A percentile compares a stretch with the other conserved stretches of the same genome.
These are phyloP conservation scores for Dryas octopetala DNA, from an alignment of 306 rosid species.

Conservation along the genomic window DNA sequence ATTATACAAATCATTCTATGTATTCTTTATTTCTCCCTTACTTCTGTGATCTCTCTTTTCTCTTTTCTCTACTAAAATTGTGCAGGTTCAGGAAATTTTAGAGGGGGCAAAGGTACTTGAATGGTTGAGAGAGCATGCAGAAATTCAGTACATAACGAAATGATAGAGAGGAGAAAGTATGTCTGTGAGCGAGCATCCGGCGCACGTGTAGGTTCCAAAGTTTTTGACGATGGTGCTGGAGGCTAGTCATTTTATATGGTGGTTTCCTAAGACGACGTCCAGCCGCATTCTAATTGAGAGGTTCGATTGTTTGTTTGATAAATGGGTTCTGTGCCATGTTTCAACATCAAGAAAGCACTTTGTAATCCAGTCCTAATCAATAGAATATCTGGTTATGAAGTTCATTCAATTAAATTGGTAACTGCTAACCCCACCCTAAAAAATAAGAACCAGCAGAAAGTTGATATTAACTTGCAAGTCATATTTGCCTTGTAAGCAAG, in stretches of 20 bases:
- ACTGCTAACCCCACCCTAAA: not conserved
- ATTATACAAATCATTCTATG: not conserved
- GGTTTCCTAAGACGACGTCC: not conserved
- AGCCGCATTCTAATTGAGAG: not conserved
- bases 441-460: not conserved
- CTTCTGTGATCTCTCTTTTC: not conserved
- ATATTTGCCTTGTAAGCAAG: not conserved
- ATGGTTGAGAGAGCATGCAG: conserved; percentile 89
- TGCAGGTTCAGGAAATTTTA: conserved; percentile 91
- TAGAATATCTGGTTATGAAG: not conserved
- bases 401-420: no score
- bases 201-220: not conserved
- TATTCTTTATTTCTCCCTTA: not conserved
- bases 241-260: not conserved
- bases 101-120: conserved; percentile 99
- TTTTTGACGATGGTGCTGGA: not conserved
- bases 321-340: not conserved
- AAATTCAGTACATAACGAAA: conserved; percentile 57
- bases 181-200: not conserved
- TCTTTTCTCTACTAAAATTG: conserved; percentile 10
- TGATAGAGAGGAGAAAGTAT: conserved; percentile 25
- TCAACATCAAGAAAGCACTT: not conserved
- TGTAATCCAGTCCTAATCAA: not conserved
- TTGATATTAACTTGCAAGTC: not conserved
- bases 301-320: not conserved